These are phyloP conservation scores for Rhizoctonia solani DNA, from an alignment of 1,284 basidiomycete genomes.

Conservation along the genomic window DNA sequence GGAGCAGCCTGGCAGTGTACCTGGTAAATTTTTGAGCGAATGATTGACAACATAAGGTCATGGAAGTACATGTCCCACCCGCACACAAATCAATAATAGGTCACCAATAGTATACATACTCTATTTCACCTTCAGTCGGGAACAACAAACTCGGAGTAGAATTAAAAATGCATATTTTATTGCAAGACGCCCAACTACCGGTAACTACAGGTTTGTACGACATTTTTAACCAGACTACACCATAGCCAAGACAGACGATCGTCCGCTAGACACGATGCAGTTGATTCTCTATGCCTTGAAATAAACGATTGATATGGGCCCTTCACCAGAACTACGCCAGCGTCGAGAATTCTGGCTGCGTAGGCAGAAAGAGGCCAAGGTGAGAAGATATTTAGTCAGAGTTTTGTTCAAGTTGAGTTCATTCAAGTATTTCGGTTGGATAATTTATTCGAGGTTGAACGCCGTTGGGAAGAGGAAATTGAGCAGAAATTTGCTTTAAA, in stretches of 20 bases:
- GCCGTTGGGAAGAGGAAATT: not conserved
- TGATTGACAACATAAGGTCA: no score
- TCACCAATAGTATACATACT: no score
- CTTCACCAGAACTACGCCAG: conserved; percentile 34
- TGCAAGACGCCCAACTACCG: no score
- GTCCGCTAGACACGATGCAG: conserved; percentile 16
- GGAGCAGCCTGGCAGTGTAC: no score
- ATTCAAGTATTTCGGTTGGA: not conserved
- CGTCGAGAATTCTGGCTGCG: conserved; percentile 31
- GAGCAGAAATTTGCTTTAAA: not conserved
- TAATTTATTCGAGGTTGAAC: not conserved
- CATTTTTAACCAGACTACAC: conserved; percentile 29
- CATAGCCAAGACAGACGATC: conserved; percentile 2
- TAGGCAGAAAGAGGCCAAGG: conserved; percentile 34
- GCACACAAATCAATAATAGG: no score
- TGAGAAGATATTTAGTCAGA: not conserved
- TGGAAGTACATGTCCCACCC: no score
- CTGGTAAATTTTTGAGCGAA: no score
- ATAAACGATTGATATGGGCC: conserved; percentile 17
- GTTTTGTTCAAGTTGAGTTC: not conserved
- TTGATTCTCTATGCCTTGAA: conserved; percentile 33
- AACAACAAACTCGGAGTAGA: no score
- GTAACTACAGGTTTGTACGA: conserved; percentile 10
- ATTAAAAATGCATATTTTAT: no score
- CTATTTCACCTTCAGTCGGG: no score